phyloP scores from a whole-genome alignment of 345 rosid species.

The Ceriops tagal region DNA sequence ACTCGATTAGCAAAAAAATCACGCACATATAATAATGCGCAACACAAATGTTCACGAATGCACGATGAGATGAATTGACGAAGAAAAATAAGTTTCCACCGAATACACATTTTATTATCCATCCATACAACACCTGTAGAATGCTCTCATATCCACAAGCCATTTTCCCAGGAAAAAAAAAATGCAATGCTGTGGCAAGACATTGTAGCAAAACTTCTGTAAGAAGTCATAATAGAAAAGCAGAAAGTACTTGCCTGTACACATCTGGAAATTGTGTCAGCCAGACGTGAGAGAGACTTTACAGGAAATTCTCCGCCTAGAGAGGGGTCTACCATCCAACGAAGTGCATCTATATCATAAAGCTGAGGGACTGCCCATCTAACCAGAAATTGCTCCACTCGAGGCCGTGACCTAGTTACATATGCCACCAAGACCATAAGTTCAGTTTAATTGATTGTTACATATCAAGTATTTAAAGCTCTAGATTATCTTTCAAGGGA shows the following conservation, averaged over 20 bases:
- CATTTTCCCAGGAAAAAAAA: too few species aligned
- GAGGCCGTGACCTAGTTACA: slow-evolving; percentile 54
- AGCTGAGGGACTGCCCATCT: slow-evolving; percentile 89
- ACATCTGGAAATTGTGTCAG: slow-evolving; percentile 85
- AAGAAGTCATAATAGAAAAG: background rate
- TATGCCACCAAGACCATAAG: slow-evolving; percentile 6
- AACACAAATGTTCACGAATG: too few species aligned
- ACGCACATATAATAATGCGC: too few species aligned
- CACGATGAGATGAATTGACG: too few species aligned
- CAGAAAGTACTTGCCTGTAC: slow-evolving; percentile 51
- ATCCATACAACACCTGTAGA: too few species aligned
- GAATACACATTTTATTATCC: too few species aligned
- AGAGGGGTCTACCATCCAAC: slow-evolving; percentile 82
- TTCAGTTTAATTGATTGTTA: background rate
- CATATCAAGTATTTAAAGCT: background rate
- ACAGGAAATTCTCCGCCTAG: slow-evolving; percentile 58
- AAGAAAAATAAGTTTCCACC: too few species aligned
- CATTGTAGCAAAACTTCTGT: background rate
- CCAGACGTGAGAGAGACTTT: slow-evolving; percentile 87
- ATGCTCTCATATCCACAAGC: background rate
- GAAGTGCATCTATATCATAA: slow-evolving; percentile 79
- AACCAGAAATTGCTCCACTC: slow-evolving; percentile 77
- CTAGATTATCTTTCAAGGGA: background rate
- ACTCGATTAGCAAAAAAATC: too few species aligned
- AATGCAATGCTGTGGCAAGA: too few species aligned